Base-by-base conservation (phyloP, 352 stramenopile species). In the Pilasporangium apinafurcum region DNA sequence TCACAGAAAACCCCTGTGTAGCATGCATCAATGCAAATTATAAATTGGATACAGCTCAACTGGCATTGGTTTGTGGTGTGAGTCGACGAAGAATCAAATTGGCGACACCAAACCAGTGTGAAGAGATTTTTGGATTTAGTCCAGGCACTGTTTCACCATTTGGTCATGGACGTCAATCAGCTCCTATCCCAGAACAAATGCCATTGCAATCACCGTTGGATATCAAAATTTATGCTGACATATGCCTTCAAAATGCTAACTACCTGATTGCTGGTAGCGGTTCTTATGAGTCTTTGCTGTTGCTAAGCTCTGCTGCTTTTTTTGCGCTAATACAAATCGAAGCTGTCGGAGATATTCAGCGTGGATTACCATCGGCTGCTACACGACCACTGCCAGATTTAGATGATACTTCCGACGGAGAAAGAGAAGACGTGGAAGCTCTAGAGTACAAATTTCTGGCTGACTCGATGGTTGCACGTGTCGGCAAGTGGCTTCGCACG, bases 401-500 rank as follows among this genome's bases (percentile, higher is more conserved):
- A n/a, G 31, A 35, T 13, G 17, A 12, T 40, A 37, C 10, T 30
- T 37, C 12, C 22, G n/a, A 38, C 16, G 8, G 24, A 34, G 9
- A 18, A 38, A 34, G n/a, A 24, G 13, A 18, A 9, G 18, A 24
- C 13, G 14, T 9, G 13, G 34, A 48, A 22, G 28, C 35, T 2
- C 42, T 46, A 6, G 59, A 74, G 43, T 69, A 74, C 55, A 82
- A 77, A 24, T 91, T 91, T 37, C 47, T 91, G 0, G 79, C 76
- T 0, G 79, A 91, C 46, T 80, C 73, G 14, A 91, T 91, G 79
- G 58, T 86, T 7, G 72, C 56, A 8, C 71, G 78, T 13, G 67
- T 91, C n/a, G 73, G 69, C 5, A 73, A 79, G 21, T 91, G 79
- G 79, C 52, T 91, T 17, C 74, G 79, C 17, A 87, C 73, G 0